A percentile compares a stretch with the other conserved stretches of the same genome.
phyloP scores from a whole-genome alignment of 2,329 filamentous ascomycete genomes.

The Aureobasidium sp. region DNA sequence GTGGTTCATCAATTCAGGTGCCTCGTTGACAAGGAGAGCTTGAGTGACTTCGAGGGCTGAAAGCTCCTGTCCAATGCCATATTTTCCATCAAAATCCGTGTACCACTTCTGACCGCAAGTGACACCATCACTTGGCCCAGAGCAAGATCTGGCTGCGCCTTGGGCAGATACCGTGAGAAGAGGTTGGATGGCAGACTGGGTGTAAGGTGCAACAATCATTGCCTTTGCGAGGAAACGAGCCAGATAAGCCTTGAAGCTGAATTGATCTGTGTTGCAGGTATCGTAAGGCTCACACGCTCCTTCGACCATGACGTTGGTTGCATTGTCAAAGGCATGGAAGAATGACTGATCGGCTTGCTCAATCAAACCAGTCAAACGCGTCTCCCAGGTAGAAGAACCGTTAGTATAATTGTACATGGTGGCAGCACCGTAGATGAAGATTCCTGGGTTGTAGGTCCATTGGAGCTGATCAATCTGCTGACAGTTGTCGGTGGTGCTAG shows the following conservation, averaged over 20 bases:
- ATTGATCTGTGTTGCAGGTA: slow-evolving; percentile 61
- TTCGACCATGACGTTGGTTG: slow-evolving; percentile 53
- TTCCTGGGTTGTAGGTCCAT: slow-evolving; percentile 42
- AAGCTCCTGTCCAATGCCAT: slow-evolving; percentile 37
- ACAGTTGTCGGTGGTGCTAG: slow-evolving; percentile 36
- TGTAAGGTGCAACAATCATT: slow-evolving; percentile 34
- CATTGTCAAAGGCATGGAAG: slow-evolving; percentile 46
- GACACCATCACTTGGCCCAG: slow-evolving; percentile 29
- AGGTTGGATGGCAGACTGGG: slow-evolving; percentile 28
- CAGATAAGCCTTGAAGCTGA: slow-evolving; percentile 68
- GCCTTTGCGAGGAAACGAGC: slow-evolving; percentile 51
- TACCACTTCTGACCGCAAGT: slow-evolving; percentile 40
- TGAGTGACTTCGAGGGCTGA: slow-evolving; percentile 38
- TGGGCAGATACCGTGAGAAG: slow-evolving; percentile 32
- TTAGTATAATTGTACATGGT: slow-evolving; percentile 47
- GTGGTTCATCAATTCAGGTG: slow-evolving; percentile 2
- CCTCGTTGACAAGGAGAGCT: slow-evolving; percentile 25
- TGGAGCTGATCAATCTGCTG: slow-evolving; percentile 34
- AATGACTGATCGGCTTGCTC: slow-evolving; percentile 36
- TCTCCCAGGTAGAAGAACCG: slow-evolving; percentile 35
- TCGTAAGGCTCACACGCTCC: slow-evolving; percentile 49
- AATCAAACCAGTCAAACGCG: slow-evolving; percentile 51
- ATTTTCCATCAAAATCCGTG: slow-evolving; percentile 32
- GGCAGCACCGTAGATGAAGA: slow-evolving; percentile 47
- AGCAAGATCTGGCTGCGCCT: slow-evolving; percentile 36